Conservation (phyloP, 768 basidiomycete species). For the Tylopilus felleus region DNA sequence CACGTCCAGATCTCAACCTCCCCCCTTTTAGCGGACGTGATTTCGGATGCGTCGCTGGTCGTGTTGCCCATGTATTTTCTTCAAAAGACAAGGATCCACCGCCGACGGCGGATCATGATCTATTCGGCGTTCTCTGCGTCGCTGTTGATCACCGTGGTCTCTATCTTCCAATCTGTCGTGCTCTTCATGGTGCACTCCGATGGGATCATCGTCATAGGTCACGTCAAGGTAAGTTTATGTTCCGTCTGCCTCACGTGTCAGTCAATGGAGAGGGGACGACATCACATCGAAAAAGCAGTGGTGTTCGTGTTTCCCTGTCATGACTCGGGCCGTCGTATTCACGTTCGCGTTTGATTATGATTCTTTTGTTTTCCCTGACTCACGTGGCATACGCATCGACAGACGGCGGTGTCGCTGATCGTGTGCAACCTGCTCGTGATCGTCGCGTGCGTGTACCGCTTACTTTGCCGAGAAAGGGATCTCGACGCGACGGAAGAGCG, state of each 20-base stretch:
- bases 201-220: constrained; percentile 16
- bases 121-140: constrained; percentile 20
- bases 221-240: constrained; percentile 20
- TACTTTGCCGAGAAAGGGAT: constrained; percentile 5
- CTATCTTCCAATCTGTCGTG: constrained; percentile 14
- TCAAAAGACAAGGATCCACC: constrained; percentile 1
- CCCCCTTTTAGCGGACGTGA: constrained; percentile 12
- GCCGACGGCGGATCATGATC: constrained; percentile 17
- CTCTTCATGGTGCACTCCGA: background rate
- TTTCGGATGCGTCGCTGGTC: constrained; percentile 21
- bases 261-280: too few relatives aligned
- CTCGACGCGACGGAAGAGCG: background rate
- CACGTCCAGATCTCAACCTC: background rate
- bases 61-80: constrained; percentile 15
- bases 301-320: too few relatives aligned
- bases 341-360: too few relatives aligned
- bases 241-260: too few relatives aligned
- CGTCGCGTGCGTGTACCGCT: constrained; percentile 20
- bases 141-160: constrained; percentile 15
- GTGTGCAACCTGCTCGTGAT: constrained; percentile 29
- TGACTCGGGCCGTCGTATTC: too few relatives aligned
- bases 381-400: background rate
- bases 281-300: too few relatives aligned
- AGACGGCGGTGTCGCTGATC: constrained; percentile 23
- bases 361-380: too few relatives aligned